Evolutionary conservation across 192 early-diverging fungal species (phyloP).

Genomic region (Backusella parvicylindrica): DNA sequence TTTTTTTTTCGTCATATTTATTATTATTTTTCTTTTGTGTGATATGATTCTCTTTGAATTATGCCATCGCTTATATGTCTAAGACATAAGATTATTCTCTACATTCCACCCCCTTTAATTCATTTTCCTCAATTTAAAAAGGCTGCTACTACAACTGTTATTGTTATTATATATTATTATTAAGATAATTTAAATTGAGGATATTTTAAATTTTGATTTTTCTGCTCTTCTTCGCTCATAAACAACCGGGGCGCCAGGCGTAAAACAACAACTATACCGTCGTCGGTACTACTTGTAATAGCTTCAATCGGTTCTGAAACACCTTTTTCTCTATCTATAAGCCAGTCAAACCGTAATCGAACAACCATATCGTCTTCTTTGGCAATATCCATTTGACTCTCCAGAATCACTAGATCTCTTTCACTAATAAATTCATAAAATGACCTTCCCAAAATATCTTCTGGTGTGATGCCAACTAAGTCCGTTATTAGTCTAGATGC

Average conservation of each 20-base stretch:
- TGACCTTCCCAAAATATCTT: neutral
- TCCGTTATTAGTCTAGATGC: neutral
- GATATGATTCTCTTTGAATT: too few relatives aligned
- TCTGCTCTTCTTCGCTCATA: neutral
- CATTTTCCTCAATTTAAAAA: neutral
- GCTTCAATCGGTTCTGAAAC: conserved; percentile 11
- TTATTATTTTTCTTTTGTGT: too few relatives aligned
- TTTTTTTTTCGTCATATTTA: too few relatives aligned
- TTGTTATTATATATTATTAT: neutral
- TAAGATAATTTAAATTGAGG: neutral
- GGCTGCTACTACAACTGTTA: neutral
- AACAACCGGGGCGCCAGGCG: conserved; percentile 5
- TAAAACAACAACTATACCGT: conserved; percentile 19
- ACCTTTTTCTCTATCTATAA: conserved; percentile 2
- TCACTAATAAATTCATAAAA: conserved; percentile 9
- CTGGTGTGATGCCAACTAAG: neutral
- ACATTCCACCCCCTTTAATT: neutral
- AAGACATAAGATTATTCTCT: too few relatives aligned
- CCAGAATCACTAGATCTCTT: neutral
- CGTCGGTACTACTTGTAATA: conserved; percentile 7
- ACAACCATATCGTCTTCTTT: conserved; percentile 8
- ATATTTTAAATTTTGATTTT: neutral
- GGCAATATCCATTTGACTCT: conserved; percentile 8
- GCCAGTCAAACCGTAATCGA: conserved; percentile 24
- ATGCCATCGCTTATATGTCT: too few relatives aligned